Conservation (phyloP, 176 grass and related monocot genomes). For the Luzula sylvatica region DNA sequence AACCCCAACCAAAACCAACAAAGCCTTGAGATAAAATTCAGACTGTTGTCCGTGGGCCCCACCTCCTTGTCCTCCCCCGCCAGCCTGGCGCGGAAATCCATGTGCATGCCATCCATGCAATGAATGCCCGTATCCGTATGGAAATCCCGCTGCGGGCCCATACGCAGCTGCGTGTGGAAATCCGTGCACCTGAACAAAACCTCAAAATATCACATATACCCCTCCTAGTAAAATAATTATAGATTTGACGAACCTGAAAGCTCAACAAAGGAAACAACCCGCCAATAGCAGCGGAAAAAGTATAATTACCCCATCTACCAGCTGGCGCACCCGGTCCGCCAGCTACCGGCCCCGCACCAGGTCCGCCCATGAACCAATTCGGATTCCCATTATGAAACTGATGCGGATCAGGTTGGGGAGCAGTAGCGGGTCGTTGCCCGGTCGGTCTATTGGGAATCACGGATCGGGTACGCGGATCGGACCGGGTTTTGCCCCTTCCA, state of each 20-base stretch:
- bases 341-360: constrained; percentile 11
- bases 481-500: constrained; percentile 33
- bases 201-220: too few relatives aligned
- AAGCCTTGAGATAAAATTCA: constrained; percentile 47
- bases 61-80: background rate
- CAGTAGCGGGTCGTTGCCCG: constrained; percentile 45
- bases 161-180: constrained; percentile 52
- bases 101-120: constrained; percentile 51
- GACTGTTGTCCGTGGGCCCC: constrained; percentile 25
- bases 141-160: constrained; percentile 42
- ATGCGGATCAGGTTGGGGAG: constrained; percentile 38
- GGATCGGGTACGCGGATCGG: constrained; percentile 30
- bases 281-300: constrained; percentile 68
- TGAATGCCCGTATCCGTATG: constrained; percentile 52
- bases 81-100: constrained; percentile 41
- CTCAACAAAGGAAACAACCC: constrained; percentile 69
- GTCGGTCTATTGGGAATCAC: constrained; percentile 42
- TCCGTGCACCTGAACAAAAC: constrained; percentile 52
- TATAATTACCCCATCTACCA: constrained; percentile 67
- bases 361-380: constrained; percentile 56
- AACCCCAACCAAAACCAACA: constrained; percentile 49
- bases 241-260: constrained; percentile 42
- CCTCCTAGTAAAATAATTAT: too few relatives aligned
- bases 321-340: constrained; percentile 20
- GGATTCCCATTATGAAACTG: constrained; percentile 30